These are phyloP conservation scores for Cladosporium sp. DNA, from an alignment of 2,329 filamentous ascomycete species.

Conservation along the genomic window DNA sequence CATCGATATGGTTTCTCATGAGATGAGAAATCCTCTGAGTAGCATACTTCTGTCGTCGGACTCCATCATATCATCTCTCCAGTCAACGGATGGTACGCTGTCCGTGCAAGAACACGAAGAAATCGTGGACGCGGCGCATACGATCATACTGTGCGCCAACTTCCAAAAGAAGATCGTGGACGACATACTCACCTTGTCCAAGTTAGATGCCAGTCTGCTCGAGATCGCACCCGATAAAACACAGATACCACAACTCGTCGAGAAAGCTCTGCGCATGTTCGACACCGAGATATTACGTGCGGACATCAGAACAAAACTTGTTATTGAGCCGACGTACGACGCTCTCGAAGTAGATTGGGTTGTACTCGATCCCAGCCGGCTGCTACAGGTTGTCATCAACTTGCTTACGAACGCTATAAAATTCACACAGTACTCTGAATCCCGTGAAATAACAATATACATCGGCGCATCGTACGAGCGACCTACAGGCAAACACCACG, in stretches of 20 bases:
- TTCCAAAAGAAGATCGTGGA: constrained; percentile 47
- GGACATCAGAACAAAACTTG: constrained; percentile 36
- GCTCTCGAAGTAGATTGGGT: constrained; percentile 41
- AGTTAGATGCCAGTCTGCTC: constrained; percentile 34
- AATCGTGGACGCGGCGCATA: constrained; percentile 30
- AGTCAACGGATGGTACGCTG: constrained; percentile 34
- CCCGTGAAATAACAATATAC: constrained; percentile 40
- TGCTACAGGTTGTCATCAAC: constrained; percentile 46
- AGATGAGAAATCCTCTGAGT: constrained; percentile 46
- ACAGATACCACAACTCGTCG: constrained; percentile 35
- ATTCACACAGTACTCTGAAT: constrained; percentile 42
- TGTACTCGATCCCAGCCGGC: constrained; percentile 44
- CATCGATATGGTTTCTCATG: constrained; percentile 40
- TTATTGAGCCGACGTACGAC: constrained; percentile 42
- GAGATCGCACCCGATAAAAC: constrained; percentile 41
- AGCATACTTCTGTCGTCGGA: constrained; percentile 47
- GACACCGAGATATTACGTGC: constrained; percentile 40
- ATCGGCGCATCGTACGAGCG: constrained; percentile 26
- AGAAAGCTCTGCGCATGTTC: constrained; percentile 40
- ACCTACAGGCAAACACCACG: constrained; percentile 36
- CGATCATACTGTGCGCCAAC: constrained; percentile 33
- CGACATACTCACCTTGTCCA: constrained; percentile 48
- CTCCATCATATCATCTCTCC: constrained; percentile 33
- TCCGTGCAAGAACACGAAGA: constrained; percentile 11
- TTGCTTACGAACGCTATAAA: constrained; percentile 52